Base-by-base conservation (phyloP, 129 eudicot species). In the Glebionis coronaria region DNA sequence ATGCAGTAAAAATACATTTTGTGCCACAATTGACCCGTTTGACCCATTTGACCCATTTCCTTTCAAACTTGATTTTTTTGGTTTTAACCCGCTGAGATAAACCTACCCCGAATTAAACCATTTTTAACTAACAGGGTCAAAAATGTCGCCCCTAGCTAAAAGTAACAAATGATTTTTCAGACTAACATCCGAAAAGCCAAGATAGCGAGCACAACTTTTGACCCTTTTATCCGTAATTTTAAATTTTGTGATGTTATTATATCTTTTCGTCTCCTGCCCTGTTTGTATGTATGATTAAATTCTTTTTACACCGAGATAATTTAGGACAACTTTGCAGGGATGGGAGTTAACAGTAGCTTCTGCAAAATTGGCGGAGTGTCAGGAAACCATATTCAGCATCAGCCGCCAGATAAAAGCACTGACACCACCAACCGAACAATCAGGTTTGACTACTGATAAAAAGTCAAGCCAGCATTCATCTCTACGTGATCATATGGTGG, bases 371-470 rank as follows among this genome's bases (percentile, higher is more conserved):
- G 88, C 82, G 0, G 83, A 87, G 74, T 91, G 95, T 45, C 93
- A 91, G 76, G 86, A 88, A 74, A 85, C 95, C 68, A 84, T 87
- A 15, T 63, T 85, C 47, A 83, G 78, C 78, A 85, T 87, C 7
- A 88, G 94, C n/a, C 84, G 82, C 69, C 97, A 91, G 76, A 67
- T 91, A 31, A 91, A 91, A 72, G 85, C 87, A 28, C 78, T 91
- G 56, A 47, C 81, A 45, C 78, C 80, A n/a, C 44, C 78, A 58
- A 68, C 71, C 10, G 90, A 71, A 56, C 9, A 73, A 21, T 18
- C 79, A 31, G 76, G 61, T 29, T 59, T 59, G 67, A 75, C 67
- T 9, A 72, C 51, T 4, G 67, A 52, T 12, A 71, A 79, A 46
- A 77, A 66, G 65, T 44, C 76, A 19, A 58, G 78, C 50, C 72